Percentiles rank a stretch among this genome's conserved stretches.
Conservation (phyloP, 176 grass and related monocot species). For the Oryza meyeriana region DNA sequence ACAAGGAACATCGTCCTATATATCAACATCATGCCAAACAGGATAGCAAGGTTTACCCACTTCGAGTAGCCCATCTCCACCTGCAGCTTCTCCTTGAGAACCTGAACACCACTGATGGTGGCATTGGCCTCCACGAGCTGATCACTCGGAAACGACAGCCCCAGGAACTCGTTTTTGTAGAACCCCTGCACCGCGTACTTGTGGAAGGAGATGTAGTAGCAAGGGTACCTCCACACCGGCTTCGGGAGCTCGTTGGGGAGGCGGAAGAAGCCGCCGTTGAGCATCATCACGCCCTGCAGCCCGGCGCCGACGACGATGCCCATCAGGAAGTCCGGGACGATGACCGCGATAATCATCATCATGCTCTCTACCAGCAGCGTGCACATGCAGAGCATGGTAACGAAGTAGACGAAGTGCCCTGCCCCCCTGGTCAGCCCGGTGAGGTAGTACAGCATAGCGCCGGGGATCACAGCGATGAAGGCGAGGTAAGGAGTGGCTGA, state of each 20-base stretch:
- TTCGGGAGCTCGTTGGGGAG: constrained; percentile 43
- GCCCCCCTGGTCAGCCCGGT: constrained; percentile 8
- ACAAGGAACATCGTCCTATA: constrained; percentile 36
- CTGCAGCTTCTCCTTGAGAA: constrained; percentile 29
- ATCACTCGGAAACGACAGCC: constrained; percentile 19
- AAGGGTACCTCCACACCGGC: constrained; percentile 49
- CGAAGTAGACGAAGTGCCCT: constrained; percentile 26
- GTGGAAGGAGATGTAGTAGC: constrained; percentile 50
- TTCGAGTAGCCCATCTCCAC: constrained; percentile 58
- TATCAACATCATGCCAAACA: constrained; percentile 47
- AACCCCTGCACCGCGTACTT: constrained; percentile 42
- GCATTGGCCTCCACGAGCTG: constrained; percentile 13
- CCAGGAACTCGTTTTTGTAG: constrained; percentile 55
- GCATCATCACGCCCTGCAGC: constrained; percentile 40
- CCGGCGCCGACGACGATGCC: constrained; percentile 43
- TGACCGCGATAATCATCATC: constrained; percentile 38
- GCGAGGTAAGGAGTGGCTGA: constrained; percentile 40
- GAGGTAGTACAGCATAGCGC: constrained; percentile 33
- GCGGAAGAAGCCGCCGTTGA: constrained; percentile 35
- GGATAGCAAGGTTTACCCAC: constrained; percentile 52
- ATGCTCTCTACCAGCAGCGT: constrained; percentile 28
- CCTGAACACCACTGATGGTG: constrained; percentile 29
- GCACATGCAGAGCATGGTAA: constrained; percentile 4
- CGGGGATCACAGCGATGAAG: constrained; percentile 12
- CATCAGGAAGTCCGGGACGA: constrained; percentile 50